Conservation (phyloP, 495 filamentous ascomycete species). For the Friedmanniomyces endolithicus region DNA sequence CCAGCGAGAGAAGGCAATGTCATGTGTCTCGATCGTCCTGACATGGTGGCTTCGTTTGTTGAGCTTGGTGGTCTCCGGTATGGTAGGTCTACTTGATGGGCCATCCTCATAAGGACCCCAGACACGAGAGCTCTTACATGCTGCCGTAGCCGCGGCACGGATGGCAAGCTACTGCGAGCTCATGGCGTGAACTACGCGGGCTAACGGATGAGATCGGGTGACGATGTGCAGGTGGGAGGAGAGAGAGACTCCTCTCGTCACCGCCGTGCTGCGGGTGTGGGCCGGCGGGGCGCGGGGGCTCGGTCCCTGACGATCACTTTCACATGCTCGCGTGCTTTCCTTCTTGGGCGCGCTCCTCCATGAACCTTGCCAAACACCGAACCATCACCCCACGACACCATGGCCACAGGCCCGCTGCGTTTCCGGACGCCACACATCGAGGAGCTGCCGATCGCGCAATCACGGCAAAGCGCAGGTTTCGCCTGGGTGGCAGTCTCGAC, state of each 20-base stretch:
- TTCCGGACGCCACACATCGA: constrained; percentile 53
- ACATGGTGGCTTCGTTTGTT: not conserved
- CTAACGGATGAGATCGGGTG: constrained; percentile 4
- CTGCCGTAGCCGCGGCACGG: constrained; percentile 1
- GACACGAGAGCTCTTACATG: not conserved
- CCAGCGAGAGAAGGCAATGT: constrained; percentile 9
- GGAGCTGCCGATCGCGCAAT: constrained; percentile 57
- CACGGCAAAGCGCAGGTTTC: constrained; percentile 65
- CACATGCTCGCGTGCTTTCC: constrained; percentile 7
- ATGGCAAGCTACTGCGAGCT: not conserved
- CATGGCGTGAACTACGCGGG: not conserved
- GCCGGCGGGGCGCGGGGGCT: not conserved
- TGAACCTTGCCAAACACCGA: not conserved
- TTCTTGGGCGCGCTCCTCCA: not conserved
- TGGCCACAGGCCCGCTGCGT: constrained; percentile 19
- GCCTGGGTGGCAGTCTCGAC: constrained; percentile 74
- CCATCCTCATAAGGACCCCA: not conserved
- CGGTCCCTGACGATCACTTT: not conserved
- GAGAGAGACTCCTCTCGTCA: not conserved
- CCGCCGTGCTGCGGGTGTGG: not conserved
- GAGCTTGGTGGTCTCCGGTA: not conserved
- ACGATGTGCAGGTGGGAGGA: not conserved
- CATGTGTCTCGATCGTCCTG: constrained; percentile 11
- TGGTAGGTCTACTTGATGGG: not conserved
- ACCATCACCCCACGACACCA: constrained; percentile 1